phyloP scores from a whole-genome alignment of 1,139 yeast genomes.

The Debaryomyces sp. region DNA sequence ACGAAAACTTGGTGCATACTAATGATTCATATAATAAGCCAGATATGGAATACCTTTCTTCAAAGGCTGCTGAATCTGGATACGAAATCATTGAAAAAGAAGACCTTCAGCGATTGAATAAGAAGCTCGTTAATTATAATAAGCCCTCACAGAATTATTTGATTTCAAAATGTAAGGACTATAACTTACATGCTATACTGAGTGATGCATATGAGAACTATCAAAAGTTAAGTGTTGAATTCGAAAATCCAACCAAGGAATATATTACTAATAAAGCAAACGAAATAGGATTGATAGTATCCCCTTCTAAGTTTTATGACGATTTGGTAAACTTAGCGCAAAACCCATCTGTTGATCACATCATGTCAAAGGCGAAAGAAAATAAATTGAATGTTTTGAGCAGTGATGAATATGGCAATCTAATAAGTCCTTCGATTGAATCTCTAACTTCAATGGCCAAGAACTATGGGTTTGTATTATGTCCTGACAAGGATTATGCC shows the following conservation, averaged over 20 bases:
- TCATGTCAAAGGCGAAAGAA: slow-evolving; percentile 26
- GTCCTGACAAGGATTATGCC: slow-evolving; percentile 9
- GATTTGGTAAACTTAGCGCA: slow-evolving; percentile 27
- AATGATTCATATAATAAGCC: slow-evolving; percentile 12
- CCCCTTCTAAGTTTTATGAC: slow-evolving; percentile 27
- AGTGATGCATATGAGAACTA: slow-evolving; percentile 24
- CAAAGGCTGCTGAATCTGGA: slow-evolving; percentile 13
- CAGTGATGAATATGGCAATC: slow-evolving; percentile 16
- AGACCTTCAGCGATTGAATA: slow-evolving; percentile 21
- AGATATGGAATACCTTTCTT: slow-evolving; percentile 11
- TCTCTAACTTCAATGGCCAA: slow-evolving; percentile 18
- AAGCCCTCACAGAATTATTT: slow-evolving; percentile 35
- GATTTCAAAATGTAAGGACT: slow-evolving; percentile 26
- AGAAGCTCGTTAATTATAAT: slow-evolving; percentile 15
- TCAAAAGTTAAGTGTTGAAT: slow-evolving; percentile 27
- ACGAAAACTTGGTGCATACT: slow-evolving; percentile 8
- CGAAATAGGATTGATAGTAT: slow-evolving; percentile 29
- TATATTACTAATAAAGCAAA: slow-evolving; percentile 19
- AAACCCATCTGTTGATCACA: slow-evolving; percentile 25
- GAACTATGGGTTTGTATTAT: slow-evolving; percentile 12
- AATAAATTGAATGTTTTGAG: slow-evolving; percentile 20
- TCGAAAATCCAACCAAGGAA: slow-evolving; percentile 28
- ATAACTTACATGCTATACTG: slow-evolving; percentile 27
- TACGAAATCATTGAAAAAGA: slow-evolving; percentile 21
- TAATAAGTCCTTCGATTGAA: slow-evolving; percentile 21